Conservation (phyloP, 225 moss, liverwort and hornwort genomes). For the Pseudoscleropodium purum region DNA sequence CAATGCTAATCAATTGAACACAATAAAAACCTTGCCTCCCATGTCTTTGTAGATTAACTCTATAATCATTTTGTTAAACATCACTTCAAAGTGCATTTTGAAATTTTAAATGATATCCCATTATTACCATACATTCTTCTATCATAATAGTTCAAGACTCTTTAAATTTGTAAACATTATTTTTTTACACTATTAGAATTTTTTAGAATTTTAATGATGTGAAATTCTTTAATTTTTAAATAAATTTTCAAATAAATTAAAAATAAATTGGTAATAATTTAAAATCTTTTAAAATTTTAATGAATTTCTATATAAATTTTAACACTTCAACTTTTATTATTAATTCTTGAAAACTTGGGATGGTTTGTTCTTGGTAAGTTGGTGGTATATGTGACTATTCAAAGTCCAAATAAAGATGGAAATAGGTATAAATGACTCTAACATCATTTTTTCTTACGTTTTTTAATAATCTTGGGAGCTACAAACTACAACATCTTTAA, state of each 20-base stretch:
- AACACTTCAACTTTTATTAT: background rate
- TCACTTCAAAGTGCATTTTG: background rate
- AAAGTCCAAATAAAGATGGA: background rate
- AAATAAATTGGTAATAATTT: background rate
- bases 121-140: background rate
- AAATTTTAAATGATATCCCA: background rate
- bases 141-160: background rate
- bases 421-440: background rate
- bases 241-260: no score
- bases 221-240: no score
- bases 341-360: background rate
- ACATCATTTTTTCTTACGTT: background rate
- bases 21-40: fast-evolving
- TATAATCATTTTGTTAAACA: background rate
- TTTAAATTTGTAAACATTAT: background rate
- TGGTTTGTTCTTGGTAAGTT: background rate
- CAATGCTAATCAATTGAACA: background rate
- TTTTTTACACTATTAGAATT: no score
- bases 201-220: no score
- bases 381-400: background rate
- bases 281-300: background rate
- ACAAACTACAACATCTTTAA: background rate
- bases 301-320: background rate
- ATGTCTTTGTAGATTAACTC: background rate
- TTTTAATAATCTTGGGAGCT: background rate